A percentile compares a stretch with the other conserved stretches of the same genome.
Conservation (phyloP, 345 rosid species). For the Carallia pectinifolia region DNA sequence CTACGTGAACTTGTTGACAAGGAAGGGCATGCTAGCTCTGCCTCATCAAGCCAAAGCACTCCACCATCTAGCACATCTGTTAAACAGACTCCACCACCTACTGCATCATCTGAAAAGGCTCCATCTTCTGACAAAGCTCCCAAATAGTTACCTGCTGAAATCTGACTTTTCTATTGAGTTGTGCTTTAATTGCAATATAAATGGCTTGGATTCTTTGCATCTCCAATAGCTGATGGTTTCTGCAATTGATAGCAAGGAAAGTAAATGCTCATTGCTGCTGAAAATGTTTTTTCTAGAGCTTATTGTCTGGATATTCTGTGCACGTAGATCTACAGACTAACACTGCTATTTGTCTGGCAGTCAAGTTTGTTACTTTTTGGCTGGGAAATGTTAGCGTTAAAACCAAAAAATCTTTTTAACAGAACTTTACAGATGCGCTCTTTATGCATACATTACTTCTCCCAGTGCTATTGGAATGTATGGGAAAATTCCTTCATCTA, state of each 20-base stretch:
- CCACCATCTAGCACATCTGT: background rate
- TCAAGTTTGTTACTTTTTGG: too few relatives aligned
- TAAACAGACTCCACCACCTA: background rate
- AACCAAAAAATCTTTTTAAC: too few relatives aligned
- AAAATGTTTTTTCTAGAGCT: background rate
- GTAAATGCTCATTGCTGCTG: background rate
- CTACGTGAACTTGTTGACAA: constrained; percentile 54
- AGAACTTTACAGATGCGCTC: too few relatives aligned
- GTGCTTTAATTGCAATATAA: background rate
- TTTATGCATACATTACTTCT: too few relatives aligned
- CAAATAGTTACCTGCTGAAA: background rate
- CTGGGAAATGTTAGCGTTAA: too few relatives aligned
- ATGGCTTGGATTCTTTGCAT: background rate
- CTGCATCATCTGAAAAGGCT: constrained; percentile 6
- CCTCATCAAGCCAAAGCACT: constrained; percentile 4
- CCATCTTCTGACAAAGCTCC: constrained; percentile 12
- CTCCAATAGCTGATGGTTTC: background rate
- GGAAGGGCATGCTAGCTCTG: constrained; percentile 38
- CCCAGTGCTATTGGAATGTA: too few relatives aligned
- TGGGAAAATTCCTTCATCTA: too few relatives aligned
- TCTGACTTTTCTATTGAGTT: background rate
- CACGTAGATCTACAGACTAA: too few relatives aligned
- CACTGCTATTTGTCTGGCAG: too few relatives aligned
- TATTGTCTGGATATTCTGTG: background rate
- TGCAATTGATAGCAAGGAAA: background rate